Conservation (phyloP, 176 grass and related monocot species). For the Triticum urartu region DNA sequence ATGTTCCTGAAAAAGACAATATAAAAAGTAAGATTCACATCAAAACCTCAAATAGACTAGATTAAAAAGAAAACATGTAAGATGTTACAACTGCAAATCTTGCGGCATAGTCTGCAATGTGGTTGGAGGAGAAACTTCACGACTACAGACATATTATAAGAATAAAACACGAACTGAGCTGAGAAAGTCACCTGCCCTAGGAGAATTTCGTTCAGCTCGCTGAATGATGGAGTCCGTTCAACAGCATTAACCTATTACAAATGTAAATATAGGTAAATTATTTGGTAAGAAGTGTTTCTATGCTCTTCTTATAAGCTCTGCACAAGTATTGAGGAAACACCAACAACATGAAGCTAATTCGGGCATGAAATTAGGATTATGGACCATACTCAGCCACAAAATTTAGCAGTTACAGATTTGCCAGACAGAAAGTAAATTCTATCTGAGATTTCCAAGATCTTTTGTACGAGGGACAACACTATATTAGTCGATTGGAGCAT, state of each 20-base stretch:
- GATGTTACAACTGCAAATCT: slow-evolving; percentile 3
- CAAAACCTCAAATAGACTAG: slow-evolving; percentile 23
- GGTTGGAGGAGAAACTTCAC: not conserved
- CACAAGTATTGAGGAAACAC: not conserved
- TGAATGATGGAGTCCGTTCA: slow-evolving; percentile 96
- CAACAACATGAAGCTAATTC: not conserved
- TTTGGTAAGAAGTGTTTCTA: not conserved
- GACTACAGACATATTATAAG: slow-evolving; percentile 7
- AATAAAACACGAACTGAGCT: slow-evolving; percentile 3
- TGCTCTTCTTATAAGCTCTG: not conserved
- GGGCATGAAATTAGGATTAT: not conserved
- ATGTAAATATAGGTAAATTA: slow-evolving; percentile 22
- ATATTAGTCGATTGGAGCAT: not conserved
- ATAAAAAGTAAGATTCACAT: slow-evolving; percentile 13
- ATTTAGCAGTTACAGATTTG: not conserved
- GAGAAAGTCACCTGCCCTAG: slow-evolving; percentile 83
- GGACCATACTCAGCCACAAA: not conserved
- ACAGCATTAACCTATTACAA: slow-evolving; percentile 83
- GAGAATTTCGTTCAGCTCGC: slow-evolving; percentile 96
- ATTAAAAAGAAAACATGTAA: not conserved
- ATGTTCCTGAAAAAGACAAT: slow-evolving; percentile 77
- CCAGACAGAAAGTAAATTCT: not conserved
- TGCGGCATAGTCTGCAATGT: not conserved
- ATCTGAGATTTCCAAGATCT: not conserved
- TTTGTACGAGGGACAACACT: not conserved